Percentiles rank a stretch among this genome's conserved stretches.
Evolutionary conservation across 441 rosid species (phyloP).

Genomic region (Melianthus villosus): DNA sequence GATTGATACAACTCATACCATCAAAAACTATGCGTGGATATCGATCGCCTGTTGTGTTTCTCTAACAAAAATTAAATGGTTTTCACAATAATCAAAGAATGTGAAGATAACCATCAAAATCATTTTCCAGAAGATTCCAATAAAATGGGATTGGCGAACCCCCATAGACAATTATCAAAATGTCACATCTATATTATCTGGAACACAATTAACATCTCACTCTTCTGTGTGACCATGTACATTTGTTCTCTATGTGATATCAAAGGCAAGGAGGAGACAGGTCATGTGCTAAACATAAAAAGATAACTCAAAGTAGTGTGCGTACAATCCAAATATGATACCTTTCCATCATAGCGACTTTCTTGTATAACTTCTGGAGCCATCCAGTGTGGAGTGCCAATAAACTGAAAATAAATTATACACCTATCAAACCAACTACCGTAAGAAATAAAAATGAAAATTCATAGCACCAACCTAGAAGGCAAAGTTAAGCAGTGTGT

Average conservation of each 20-base stretch:
- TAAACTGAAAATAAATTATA: constrained; percentile 47
- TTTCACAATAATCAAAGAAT: no score
- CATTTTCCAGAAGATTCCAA: neutral
- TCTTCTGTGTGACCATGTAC: neutral
- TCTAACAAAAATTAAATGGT: no score
- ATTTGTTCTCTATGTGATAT: neutral
- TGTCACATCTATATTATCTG: no score
- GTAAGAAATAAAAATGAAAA: constrained; percentile 1
- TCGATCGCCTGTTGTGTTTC: no score
- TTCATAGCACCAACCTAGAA: neutral
- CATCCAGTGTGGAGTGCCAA: constrained; percentile 99
- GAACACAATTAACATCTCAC: no score
- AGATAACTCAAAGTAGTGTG: constrained; percentile 3
- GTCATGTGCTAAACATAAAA: neutral
- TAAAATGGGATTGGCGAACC: neutral
- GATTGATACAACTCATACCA: no score
- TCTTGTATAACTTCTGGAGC: constrained; percentile 99
- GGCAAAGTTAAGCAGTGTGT: neutral
- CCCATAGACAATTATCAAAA: no score
- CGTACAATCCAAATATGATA: constrained; percentile 14
- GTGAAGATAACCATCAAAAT: no score
- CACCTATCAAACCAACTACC: neutral
- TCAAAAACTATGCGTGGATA: no score
- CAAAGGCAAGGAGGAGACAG: neutral
- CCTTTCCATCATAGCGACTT: constrained; percentile 99